Percentiles rank a stretch among this genome's conserved stretches.
Evolutionary conservation across 73 alveolate species (phyloP).

Genomic region (Paramecium caudatum): DNA sequence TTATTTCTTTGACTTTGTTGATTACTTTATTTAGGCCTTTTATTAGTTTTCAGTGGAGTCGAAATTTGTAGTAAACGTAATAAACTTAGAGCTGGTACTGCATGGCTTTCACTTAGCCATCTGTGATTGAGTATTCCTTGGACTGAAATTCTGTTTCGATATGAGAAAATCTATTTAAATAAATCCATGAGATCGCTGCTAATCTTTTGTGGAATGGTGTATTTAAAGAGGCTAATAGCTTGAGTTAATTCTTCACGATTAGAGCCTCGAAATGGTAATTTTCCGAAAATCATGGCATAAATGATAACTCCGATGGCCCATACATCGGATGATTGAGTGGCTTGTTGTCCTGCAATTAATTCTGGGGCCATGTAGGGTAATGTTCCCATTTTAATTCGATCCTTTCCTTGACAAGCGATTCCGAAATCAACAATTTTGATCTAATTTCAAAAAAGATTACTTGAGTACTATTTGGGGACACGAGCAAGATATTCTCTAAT

Average conservation of each 20-base stretch:
- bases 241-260: background rate
- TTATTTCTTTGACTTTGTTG: background rate
- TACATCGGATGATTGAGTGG: slow-evolving; percentile 73
- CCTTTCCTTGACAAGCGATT: slow-evolving; percentile 1
- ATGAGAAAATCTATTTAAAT: background rate
- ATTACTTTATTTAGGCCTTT: background rate
- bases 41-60: background rate
- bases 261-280: slow-evolving; percentile 80
- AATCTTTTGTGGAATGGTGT: background rate
- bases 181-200: slow-evolving; percentile 8
- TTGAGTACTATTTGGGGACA: slow-evolving; percentile 6
- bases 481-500: slow-evolving; percentile 51
- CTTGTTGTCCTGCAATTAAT: slow-evolving; percentile 27
- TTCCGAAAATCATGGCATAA: slow-evolving; percentile 90
- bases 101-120: slow-evolving; percentile 41
- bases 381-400: slow-evolving; percentile 46
- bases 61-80: background rate
- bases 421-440: slow-evolving; percentile 38
- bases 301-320: slow-evolving; percentile 89
- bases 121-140: slow-evolving; percentile 17
- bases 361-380: slow-evolving; percentile 77
- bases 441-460: background rate
- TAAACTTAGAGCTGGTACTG: slow-evolving; percentile 1
- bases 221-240: background rate
- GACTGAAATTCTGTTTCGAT: slow-evolving; percentile 1